Base-by-base conservation (phyloP, 2,329 filamentous ascomycete genomes). In the Sphaerulina populicola region DNA sequence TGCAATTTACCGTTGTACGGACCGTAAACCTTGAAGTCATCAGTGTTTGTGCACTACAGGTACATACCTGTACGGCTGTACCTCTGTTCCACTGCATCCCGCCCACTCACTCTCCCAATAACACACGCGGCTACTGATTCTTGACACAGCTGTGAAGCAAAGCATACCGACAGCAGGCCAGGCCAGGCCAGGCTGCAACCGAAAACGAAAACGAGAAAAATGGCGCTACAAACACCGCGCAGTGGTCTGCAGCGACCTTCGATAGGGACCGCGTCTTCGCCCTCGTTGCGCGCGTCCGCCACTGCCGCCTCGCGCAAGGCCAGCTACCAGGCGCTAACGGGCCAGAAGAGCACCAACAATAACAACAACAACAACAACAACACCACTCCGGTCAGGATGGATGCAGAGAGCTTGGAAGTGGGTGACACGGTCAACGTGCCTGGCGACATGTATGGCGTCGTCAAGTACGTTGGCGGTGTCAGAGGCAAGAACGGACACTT, bases 341-440 rank as follows among this genome's bases (percentile, higher is more conserved):
- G 69, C 40, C 80, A 80, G 74, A 71, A 74, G 45, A 79, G 71
- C 23, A n/a, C 12, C 6, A 35, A 35, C 12, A 27, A 27, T 27
- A 27, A 27, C 23, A 27, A 6, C 23, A 79, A 71, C 23, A 12
- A 10, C 9, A n/a, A n/a, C n/a, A 35, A 35, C 12, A 35, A n/a
- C 6, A 62, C 66, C 6, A 58, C 57, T 14, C 56, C 56, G 4
- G 66, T 64, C 64, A 71, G 62, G 51, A 72, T 72, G 77, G 69
- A 71, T 64, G 73, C 65, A 37, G 69, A 66, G 23, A 70, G 80
- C 39, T 72, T 94, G 54, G 77, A 82, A 57, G 76, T 93, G 37
- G 91, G 91, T 59, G 91, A 96, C 66, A 69, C 76, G 31, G 91
- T 96, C 56, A 90, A 96, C 60, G 91, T 96, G 42, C 90, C 91